Percentiles rank a stretch among this genome's conserved stretches.
Conservation (phyloP, 2,329 filamentous ascomycete species). For the Curvularia sp. region DNA sequence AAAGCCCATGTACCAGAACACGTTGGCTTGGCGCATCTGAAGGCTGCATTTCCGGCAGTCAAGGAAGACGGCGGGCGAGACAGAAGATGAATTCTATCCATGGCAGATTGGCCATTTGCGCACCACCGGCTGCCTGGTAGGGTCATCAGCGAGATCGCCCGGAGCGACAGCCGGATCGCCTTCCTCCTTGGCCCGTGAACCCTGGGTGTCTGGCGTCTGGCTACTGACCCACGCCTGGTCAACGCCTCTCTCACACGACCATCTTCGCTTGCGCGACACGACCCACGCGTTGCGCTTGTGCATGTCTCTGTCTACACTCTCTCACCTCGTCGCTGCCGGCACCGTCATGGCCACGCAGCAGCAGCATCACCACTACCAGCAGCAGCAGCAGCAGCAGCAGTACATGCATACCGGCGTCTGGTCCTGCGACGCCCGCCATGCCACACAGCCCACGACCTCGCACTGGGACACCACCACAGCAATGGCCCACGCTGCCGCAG, state of each 20-base stretch:
- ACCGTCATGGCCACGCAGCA: conserved; percentile 38
- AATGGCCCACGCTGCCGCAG: conserved; percentile 9
- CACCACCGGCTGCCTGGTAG: conserved; percentile 5
- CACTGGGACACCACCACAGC: conserved; percentile 12
- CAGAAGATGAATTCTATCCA: background rate
- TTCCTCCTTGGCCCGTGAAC: conserved; percentile 20
- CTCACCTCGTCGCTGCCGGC: conserved; percentile 26
- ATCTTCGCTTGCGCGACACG: conserved; percentile 31
- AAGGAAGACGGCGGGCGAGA: background rate
- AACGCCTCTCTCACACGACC: conserved; percentile 35
- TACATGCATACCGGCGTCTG: conserved; percentile 29
- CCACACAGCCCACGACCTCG: background rate
- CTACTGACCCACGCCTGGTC: conserved; percentile 10
- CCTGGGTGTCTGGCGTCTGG: background rate
- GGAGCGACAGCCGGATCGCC: conserved; percentile 19
- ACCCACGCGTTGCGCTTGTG: conserved; percentile 35
- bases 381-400: conserved; percentile 25
- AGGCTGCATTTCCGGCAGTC: conserved; percentile 2
- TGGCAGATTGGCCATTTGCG: background rate
- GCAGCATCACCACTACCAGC: no score
- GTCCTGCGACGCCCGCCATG: conserved; percentile 18
- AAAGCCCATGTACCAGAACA: conserved; percentile 12
- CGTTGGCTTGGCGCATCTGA: conserved; percentile 1
- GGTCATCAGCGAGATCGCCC: conserved; percentile 11
- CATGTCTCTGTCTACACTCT: conserved; percentile 35